Evolutionary conservation across 1,284 basidiomycete genomes (phyloP), one percentile per base, ranked within the genome.

Genomic region (Anthracocystis setariae): DNA sequence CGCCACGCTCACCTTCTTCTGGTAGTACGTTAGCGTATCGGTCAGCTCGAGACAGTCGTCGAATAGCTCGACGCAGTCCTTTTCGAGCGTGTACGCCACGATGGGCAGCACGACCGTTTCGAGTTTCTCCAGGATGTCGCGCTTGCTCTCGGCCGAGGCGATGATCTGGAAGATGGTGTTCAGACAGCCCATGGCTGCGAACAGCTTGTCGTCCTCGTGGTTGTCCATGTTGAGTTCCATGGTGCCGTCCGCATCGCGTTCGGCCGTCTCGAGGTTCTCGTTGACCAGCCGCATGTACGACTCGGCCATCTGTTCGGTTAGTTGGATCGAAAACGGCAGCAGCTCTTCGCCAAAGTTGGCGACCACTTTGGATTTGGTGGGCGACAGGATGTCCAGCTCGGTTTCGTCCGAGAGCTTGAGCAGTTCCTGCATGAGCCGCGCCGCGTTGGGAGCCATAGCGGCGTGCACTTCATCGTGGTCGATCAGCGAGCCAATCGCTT

Each of bases 1-100:
- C 70, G 86, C 88, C 0, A 90, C 89, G 33, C 90, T 88, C 74
- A 95, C 90, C 55, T 86, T 84, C 74, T 89, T 88, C 63, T 91
- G 87, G 83, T 90, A 92, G 87, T 92, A 95, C 1, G 92, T 93
- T 52, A 94, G 84, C 63, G 86, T 90, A 79, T 95, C 93, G 47
- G 92, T 88, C 37, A 95, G 85, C 72, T 94, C 92, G 78, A 91
- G 92, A 85, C 91, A 89, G 80, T 92, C 91, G 84, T 94, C 92
- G 79, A 92, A 91, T 35, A 94, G 85, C 79, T 95, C 45, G 44
- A 84, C 77, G 38, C 83, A 76, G 42, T 82, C 77, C 48, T 84
- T 79, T 49, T 84, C 75, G 15, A 94, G 84, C 3, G 92, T 93
- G 77, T 89, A 90, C 8, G 86, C 84, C 63, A 95, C 88, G 68